Evolutionary conservation across 2,329 filamentous ascomycete species (phyloP).

Genomic region (Pyrenophora tritici-repentis): DNA sequence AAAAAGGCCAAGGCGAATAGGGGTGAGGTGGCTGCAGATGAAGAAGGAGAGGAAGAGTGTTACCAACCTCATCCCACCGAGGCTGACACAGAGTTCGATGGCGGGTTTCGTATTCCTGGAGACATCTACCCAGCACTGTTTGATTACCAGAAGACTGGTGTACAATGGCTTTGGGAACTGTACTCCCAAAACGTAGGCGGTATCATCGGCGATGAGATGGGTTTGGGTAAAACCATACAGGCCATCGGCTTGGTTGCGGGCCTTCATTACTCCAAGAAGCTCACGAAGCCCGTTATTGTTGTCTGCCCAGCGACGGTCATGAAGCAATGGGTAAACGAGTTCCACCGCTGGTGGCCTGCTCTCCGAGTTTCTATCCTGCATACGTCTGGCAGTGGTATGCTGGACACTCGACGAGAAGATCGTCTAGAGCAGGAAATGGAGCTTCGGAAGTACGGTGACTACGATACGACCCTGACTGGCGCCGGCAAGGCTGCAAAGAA

Average conservation of each 20-base stretch:
- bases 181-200: constrained; percentile 89
- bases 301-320: constrained; percentile 94
- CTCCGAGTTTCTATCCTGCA: constrained; percentile 93
- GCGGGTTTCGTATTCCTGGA: constrained; percentile 80
- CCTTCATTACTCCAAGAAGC: constrained; percentile 85
- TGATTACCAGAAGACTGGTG: constrained; percentile 95
- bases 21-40: constrained; percentile 26
- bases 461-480: constrained; percentile 52
- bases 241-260: constrained; percentile 84
- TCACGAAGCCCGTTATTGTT: constrained; percentile 84
- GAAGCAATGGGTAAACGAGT: constrained; percentile 97
- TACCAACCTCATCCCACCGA: constrained; percentile 83
- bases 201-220: constrained; percentile 98
- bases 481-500: constrained; percentile 72
- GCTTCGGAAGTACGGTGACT: constrained; percentile 53
- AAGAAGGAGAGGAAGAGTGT: constrained; percentile 68
- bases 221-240: constrained; percentile 91
- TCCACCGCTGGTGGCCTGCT: constrained; percentile 99
- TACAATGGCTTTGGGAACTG: constrained; percentile 94
- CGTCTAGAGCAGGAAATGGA: constrained; percentile 67
- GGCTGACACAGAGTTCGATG: constrained; percentile 74
- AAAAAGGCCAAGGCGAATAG: constrained; percentile 49
- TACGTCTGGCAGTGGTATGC: constrained; percentile 94
- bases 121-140: constrained; percentile 93
- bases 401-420: constrained; percentile 70